Percentiles rank a stretch among this genome's conserved stretches.
Conservation (phyloP, 352 stramenopile genomes). For the Phytophthora cryptogea region DNA sequence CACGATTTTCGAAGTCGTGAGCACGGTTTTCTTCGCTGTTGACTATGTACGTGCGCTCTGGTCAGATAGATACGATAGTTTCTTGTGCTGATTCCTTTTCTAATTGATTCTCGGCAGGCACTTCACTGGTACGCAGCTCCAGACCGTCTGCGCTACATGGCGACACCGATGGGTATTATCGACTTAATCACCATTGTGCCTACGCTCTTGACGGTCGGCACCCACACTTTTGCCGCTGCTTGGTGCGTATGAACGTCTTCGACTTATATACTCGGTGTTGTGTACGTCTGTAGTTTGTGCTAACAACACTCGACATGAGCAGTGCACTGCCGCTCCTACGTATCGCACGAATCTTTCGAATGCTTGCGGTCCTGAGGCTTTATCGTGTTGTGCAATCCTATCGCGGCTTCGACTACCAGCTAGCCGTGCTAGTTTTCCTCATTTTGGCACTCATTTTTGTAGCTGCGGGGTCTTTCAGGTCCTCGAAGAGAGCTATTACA, state of each 20-base stretch:
- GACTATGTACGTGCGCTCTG: constrained; percentile 43
- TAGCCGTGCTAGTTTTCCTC: constrained; percentile 60
- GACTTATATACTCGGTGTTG: not conserved
- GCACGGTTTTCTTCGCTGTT: constrained; percentile 48
- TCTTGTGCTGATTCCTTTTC: not conserved
- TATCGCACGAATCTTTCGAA: constrained; percentile 59
- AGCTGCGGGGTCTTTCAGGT: constrained; percentile 61
- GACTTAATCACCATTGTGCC: constrained; percentile 64
- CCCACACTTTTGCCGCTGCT: too few relatives aligned
- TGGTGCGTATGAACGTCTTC: not conserved
- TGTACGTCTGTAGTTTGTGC: constrained; percentile 6
- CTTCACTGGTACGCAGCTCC: constrained; percentile 48
- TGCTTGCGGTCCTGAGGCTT: constrained; percentile 58
- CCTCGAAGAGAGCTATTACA: constrained; percentile 61
- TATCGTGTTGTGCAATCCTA: constrained; percentile 62
- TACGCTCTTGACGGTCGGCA: constrained; percentile 40
- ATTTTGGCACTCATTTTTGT: constrained; percentile 64
- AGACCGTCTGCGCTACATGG: constrained; percentile 43
- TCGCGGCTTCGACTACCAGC: constrained; percentile 64
- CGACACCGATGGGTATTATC: constrained; percentile 57
- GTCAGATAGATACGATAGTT: not conserved
- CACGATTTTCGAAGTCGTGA: constrained; percentile 39
- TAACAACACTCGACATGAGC: constrained; percentile 36
- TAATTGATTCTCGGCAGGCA: constrained; percentile 12
- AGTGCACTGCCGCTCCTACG: constrained; percentile 49